Conservation (phyloP, 2,329 filamentous ascomycete species). For the Cyanodermella asteris region DNA sequence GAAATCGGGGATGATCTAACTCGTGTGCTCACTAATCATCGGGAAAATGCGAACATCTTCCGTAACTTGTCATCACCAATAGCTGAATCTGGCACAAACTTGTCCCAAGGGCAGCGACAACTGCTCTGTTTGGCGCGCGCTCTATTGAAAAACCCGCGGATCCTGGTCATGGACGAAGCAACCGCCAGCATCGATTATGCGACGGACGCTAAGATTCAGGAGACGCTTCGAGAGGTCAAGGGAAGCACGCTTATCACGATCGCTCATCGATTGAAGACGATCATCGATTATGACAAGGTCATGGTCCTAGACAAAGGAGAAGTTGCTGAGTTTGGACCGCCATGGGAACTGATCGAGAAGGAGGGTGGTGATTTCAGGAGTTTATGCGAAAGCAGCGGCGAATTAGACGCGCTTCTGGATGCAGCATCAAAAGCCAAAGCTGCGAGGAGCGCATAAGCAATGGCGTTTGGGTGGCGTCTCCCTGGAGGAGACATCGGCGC, state of each 20-base stretch:
- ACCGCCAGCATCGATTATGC: conserved; percentile 94
- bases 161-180: conserved; percentile 98
- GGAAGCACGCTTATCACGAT: conserved; percentile 86
- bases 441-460: conserved; percentile 23
- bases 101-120: conserved; percentile 90
- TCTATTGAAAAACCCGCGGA: conserved; percentile 72
- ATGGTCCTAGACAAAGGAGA: conserved; percentile 76
- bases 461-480: no score
- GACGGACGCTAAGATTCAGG: conserved; percentile 89
- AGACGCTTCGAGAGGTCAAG: conserved; percentile 78
- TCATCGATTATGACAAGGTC: conserved; percentile 96
- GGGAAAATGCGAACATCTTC: conserved; percentile 89
- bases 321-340: conserved; percentile 79
- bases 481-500: no score
- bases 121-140: conserved; percentile 83
- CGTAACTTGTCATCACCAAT: conserved; percentile 64
- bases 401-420: conserved; percentile 33
- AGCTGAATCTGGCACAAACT: conserved; percentile 75
- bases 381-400: conserved; percentile 49
- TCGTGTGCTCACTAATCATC: conserved; percentile 11
- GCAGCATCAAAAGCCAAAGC: conserved; percentile 30
- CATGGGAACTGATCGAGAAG: conserved; percentile 56
- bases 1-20: conserved; percentile 4
- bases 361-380: conserved; percentile 42
- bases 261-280: conserved; percentile 84